phyloP scores from a whole-genome alignment of 208 protist genomes.

The Acanthamoeba royreba region DNA sequence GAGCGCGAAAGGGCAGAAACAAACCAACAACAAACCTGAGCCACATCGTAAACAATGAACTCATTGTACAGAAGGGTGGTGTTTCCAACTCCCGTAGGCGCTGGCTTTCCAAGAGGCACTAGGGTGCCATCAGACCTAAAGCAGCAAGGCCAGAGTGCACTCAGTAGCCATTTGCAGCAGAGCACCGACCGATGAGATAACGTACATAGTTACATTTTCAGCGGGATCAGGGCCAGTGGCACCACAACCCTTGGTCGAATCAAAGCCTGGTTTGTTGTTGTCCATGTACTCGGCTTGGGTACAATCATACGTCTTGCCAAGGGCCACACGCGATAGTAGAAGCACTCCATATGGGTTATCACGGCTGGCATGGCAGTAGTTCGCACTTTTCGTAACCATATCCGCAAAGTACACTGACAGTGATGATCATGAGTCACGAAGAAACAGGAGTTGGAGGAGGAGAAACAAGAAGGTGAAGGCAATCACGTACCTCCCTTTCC shows the following conservation, averaged over 20 bases:
- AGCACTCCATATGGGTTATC: conserved; percentile 37
- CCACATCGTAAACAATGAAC: conserved; percentile 72
- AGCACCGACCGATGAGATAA: too few species aligned
- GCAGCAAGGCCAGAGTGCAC: background rate
- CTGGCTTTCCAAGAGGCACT: conserved; percentile 53
- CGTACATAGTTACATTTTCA: background rate
- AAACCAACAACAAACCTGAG: too few species aligned
- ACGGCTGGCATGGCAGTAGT: conserved; percentile 51
- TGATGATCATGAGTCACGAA: too few species aligned
- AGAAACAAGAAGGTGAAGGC: background rate
- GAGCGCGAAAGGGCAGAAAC: too few species aligned
- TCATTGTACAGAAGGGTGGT: conserved; percentile 64
- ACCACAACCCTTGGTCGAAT: conserved; percentile 45
- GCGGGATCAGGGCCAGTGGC: conserved; percentile 36
- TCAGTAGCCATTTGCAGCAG: too few species aligned
- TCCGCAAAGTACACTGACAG: conserved; percentile 52
- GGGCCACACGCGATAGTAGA: conserved; percentile 50
- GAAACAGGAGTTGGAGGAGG: background rate
- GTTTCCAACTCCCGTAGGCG: background rate
- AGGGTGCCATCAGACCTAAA: background rate
- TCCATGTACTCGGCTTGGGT: conserved; percentile 57
- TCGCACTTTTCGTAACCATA: conserved; percentile 48
- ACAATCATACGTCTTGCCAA: conserved; percentile 56
- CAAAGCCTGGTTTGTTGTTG: background rate
- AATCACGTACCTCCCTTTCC: conserved; percentile 60